phyloP scores from a whole-genome alignment of 305 asterid genomes.

The Fraxinus paxiana region DNA sequence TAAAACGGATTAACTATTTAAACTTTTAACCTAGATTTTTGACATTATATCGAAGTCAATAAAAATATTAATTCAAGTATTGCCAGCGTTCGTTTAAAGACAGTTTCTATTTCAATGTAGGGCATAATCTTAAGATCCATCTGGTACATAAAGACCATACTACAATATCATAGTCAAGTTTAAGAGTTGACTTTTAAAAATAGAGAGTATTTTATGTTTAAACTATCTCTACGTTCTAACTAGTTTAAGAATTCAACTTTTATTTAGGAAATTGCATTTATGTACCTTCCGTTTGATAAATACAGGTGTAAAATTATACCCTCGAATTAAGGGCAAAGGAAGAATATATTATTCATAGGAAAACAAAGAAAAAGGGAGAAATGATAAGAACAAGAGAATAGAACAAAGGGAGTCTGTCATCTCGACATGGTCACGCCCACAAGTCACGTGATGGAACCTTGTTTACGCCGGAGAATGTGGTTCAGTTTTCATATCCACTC shows the following conservation, averaged over 20 bases:
- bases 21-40: background rate
- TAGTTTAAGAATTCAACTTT: background rate
- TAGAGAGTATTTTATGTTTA: too few relatives aligned
- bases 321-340: background rate
- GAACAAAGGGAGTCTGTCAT: constrained; percentile 20
- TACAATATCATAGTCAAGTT: too few relatives aligned
- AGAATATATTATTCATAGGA: background rate
- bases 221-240: background rate
- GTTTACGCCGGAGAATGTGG: constrained; percentile 55
- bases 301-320: background rate
- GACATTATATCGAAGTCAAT: background rate
- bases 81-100: background rate
- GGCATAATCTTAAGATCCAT: background rate
- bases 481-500: constrained; percentile 17
- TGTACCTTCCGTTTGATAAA: background rate
- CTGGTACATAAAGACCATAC: background rate
- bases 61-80: background rate
- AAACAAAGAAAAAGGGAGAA: background rate
- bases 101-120: background rate
- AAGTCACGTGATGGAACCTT: constrained; percentile 38
- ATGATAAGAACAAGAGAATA: constrained; percentile 19
- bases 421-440: constrained; percentile 34
- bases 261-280: background rate
- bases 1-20: too few relatives aligned
- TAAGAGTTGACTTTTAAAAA: too few relatives aligned